phyloP scores from a whole-genome alignment of 495 filamentous ascomycete species.

The Podospora conica region DNA sequence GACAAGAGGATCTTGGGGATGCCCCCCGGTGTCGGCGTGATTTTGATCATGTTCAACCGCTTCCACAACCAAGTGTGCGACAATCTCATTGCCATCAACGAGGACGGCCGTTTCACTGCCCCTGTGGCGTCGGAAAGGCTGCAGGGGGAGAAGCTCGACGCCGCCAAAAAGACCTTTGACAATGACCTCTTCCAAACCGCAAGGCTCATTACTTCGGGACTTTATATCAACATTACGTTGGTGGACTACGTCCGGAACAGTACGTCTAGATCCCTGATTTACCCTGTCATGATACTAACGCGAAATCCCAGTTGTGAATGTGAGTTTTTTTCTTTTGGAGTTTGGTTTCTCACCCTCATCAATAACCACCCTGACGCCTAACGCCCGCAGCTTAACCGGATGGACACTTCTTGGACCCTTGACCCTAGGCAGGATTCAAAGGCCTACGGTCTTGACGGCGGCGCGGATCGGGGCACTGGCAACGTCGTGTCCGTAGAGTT shows the following conservation, averaged over 20 bases:
- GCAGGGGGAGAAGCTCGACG: constrained; percentile 43
- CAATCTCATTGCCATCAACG: constrained; percentile 63
- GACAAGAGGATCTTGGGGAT: constrained; percentile 73
- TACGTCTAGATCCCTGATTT: too few species aligned
- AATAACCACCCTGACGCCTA: background rate
- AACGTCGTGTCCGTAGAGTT: constrained; percentile 79
- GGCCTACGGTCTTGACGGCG: constrained; percentile 48
- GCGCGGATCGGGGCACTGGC: constrained; percentile 51
- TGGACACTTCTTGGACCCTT: constrained; percentile 80
- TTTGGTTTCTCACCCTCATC: too few species aligned
- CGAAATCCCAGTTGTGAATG: too few species aligned
- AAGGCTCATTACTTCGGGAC: constrained; percentile 68
- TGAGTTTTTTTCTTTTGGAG: too few species aligned
- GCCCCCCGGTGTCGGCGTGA: constrained; percentile 72
- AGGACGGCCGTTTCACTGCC: constrained; percentile 62
- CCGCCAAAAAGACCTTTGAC: constrained; percentile 68
- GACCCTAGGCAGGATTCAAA: too few species aligned
- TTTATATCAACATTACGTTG: constrained; percentile 80
- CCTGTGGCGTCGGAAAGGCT: constrained; percentile 38
- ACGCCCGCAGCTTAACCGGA: constrained; percentile 52
- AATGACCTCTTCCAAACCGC: constrained; percentile 82
- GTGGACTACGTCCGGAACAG: constrained; percentile 78
- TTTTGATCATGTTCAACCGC: constrained; percentile 69
- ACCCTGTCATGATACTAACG: too few species aligned
- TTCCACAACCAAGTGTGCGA: constrained; percentile 79